Evolutionary conservation across 2,329 filamentous ascomycete genomes (phyloP).

Genomic region (Talaromyces sp.): DNA sequence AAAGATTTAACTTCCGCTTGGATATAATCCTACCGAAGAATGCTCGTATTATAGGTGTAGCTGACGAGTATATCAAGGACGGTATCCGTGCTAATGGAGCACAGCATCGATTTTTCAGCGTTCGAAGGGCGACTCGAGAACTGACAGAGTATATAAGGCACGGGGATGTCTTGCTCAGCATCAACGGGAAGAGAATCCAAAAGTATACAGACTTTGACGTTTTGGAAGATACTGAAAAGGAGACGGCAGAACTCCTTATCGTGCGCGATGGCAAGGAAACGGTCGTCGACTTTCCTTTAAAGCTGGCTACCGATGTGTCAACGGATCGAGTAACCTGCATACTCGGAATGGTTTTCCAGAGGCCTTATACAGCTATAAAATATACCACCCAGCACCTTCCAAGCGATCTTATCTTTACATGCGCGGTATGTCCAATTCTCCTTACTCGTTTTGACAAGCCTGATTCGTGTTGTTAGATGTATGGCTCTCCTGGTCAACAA

Average conservation of each 20-base stretch:
- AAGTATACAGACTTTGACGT: slow-evolving; percentile 9
- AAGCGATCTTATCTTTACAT: slow-evolving; percentile 7
- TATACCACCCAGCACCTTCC: slow-evolving; percentile 6
- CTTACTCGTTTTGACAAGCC: background rate
- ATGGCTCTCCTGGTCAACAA: slow-evolving; percentile 12
- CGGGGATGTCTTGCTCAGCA: slow-evolving; percentile 11
- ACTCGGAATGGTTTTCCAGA: slow-evolving; percentile 12
- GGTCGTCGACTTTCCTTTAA: slow-evolving; percentile 4
- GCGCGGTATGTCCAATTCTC: background rate
- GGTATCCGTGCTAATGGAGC: slow-evolving; percentile 11
- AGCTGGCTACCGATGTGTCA: background rate
- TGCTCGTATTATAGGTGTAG: slow-evolving; percentile 10
- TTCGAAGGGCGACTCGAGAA: background rate
- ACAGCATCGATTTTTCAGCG: slow-evolving; percentile 14
- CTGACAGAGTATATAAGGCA: slow-evolving; percentile 8
- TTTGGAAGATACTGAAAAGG: background rate
- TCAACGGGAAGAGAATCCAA: slow-evolving; percentile 4
- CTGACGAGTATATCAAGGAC: slow-evolving; percentile 6
- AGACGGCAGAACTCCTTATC: slow-evolving; percentile 8
- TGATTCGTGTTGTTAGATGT: background rate
- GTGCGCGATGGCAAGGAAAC: slow-evolving; percentile 10
- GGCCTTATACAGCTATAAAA: slow-evolving; percentile 8
- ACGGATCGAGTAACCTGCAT: slow-evolving; percentile 8
- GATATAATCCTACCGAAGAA: slow-evolving; percentile 7
- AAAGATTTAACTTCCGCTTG: slow-evolving; percentile 7